A percentile compares a stretch with the other conserved stretches of the same genome.
These are phyloP conservation scores for Daldinia eschscholtzii DNA, from an alignment of 2,329 filamentous ascomycete genomes.

Conservation along the genomic window DNA sequence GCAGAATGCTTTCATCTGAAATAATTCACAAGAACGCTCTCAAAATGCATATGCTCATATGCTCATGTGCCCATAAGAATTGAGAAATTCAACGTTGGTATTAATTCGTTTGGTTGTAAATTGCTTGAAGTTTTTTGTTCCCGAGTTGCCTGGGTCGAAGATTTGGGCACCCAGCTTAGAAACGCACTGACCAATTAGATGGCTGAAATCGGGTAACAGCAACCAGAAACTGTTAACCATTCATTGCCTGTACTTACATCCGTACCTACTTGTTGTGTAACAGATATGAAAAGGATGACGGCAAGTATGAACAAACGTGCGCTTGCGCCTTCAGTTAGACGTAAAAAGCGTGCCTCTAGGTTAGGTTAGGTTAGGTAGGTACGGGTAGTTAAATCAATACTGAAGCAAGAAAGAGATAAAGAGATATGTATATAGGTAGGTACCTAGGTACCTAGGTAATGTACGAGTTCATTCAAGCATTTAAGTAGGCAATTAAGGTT, in stretches of 20 bases:
- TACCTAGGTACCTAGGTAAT: neutral
- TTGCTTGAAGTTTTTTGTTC: neutral
- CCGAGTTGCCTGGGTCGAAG: neutral
- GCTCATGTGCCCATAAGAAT: neutral
- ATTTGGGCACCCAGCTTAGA: neutral
- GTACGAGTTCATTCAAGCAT: no score
- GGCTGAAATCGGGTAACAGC: neutral
- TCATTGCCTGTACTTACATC: neutral
- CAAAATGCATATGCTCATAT: neutral
- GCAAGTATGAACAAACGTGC: neutral
- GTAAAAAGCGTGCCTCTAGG: no score
- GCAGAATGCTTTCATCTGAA: neutral
- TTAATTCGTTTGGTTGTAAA: neutral
- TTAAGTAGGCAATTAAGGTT: neutral
- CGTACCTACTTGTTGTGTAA: neutral
- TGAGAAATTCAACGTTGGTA: neutral
- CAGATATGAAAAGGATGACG: no score
- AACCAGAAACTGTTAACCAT: conserved; percentile 1
- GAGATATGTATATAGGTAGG: neutral
- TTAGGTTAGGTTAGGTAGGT: neutral
- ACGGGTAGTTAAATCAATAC: neutral
- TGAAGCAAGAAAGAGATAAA: neutral
- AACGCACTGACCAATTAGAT: conserved; percentile 22
- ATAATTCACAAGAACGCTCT: neutral
- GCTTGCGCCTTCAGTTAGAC: neutral